Evolutionary conservation across 176 grass and related monocot genomes (phyloP).

Genomic region (Bonia amplexicaulis): DNA sequence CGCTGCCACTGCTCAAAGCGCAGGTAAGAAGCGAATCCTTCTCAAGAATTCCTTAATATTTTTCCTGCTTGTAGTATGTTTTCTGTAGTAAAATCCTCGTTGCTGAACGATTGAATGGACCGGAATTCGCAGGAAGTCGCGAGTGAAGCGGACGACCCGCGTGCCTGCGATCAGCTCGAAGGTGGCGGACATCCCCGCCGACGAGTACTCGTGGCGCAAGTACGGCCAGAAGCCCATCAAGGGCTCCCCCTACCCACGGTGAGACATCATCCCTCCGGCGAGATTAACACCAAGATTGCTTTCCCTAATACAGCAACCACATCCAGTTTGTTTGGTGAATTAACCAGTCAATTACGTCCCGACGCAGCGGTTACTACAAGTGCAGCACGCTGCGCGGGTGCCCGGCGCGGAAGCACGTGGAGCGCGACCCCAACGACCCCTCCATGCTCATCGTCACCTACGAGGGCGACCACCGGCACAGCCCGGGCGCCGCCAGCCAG

Average conservation of each 20-base stretch:
- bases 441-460: constrained; percentile 81
- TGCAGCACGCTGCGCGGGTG: constrained; percentile 76
- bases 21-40: constrained; percentile 26
- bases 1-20: constrained; percentile 93
- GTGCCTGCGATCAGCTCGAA: constrained; percentile 79
- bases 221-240: constrained; percentile 99
- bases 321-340: not conserved
- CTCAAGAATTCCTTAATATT: not conserved
- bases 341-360: not conserved
- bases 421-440: constrained; percentile 68
- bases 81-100: not conserved
- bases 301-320: not conserved
- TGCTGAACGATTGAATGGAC: not conserved
- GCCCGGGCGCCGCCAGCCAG: not conserved
- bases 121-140: constrained; percentile 34
- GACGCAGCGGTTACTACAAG: constrained; percentile 70
- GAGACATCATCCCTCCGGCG: constrained; percentile 51
- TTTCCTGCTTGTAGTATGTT: not conserved
- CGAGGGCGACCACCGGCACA: constrained; percentile 73
- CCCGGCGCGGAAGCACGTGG: constrained; percentile 82
- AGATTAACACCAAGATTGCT: not conserved
- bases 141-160: constrained; percentile 54
- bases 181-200: constrained; percentile 74
- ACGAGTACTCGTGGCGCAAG: constrained; percentile 91
- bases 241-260: constrained; percentile 82